Evolutionary conservation across 768 basidiomycete species (phyloP).

Genomic region (Hypsizygus marmoreus): DNA sequence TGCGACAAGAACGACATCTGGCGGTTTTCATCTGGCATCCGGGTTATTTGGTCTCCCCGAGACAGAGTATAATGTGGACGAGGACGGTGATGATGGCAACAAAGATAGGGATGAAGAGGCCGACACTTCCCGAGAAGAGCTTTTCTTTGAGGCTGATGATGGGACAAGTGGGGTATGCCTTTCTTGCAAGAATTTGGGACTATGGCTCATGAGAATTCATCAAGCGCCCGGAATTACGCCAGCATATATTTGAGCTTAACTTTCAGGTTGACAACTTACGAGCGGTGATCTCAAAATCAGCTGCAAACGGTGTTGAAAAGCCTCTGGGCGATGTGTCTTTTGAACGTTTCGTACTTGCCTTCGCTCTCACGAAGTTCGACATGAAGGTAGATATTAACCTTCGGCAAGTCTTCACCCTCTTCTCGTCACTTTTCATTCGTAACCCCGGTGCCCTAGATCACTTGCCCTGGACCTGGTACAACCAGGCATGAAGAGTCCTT

Average conservation of each 20-base stretch:
- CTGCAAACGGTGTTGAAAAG: constrained; percentile 61
- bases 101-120: constrained; percentile 35
- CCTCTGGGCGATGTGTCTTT: constrained; percentile 79
- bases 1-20: constrained; percentile 25
- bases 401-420: constrained; percentile 44
- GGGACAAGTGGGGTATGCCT: constrained; percentile 53
- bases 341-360: constrained; percentile 73
- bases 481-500: constrained; percentile 43
- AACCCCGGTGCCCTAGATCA: constrained; percentile 46
- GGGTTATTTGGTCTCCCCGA: constrained; percentile 55
- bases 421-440: not conserved
- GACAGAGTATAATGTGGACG: constrained; percentile 71
- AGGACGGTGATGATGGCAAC: constrained; percentile 48
- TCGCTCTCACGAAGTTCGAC: constrained; percentile 78
- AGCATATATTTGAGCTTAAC: constrained; percentile 75
- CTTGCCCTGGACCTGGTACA: constrained; percentile 77
- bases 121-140: constrained; percentile 43
- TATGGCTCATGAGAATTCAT: not conserved
- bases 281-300: constrained; percentile 76
- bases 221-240: constrained; percentile 47
- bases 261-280: constrained; percentile 86
- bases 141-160: constrained; percentile 76
- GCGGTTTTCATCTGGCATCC: constrained; percentile 52
- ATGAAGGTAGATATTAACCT: constrained; percentile 86
- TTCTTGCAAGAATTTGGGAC: constrained; percentile 1